Base-by-base conservation (phyloP, 495 filamentous ascomycete genomes). In the Zalerion maritima region DNA sequence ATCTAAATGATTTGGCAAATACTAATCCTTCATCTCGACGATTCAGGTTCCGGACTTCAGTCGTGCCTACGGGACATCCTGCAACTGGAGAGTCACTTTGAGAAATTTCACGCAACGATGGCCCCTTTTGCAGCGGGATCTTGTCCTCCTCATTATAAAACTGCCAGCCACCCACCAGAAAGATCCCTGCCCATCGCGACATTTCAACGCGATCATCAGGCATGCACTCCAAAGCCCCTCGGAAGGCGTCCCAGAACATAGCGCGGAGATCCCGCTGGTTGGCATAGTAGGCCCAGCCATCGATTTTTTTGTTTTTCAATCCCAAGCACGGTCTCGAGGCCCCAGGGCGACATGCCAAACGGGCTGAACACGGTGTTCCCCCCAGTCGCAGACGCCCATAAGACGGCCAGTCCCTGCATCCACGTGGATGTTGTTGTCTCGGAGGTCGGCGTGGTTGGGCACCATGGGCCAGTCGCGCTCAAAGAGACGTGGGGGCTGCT, bases 351-450 rank as follows among this genome's bases (percentile, higher is more conserved):
- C 26, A 29, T 28, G 11, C 32, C 32, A 29, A 35, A 35, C 1
- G 32, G 32, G 14, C 18, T n/a, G 7, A 35, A 10, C 12, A 22
- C 18, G 4, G 32, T 14, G 10, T n/a, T 17, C 25, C 17, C n/a
- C 2, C 32, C 25, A 35, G 32, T 35, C 32, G 9, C 17, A 21
- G 19, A 35, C 14, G n/a, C 32, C 32, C 9, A 7, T 8, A 9
- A 35, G 12, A 11, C 3, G 3, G 11, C 32, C 32, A 4, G 18
- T 35, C 7, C 13, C 6, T n/a, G 24, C 13, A 8, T 35, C 25
- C 3, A 35, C 32, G 13, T 35, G 32, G 26, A 35, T 35, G 19
- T 35, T 35, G 12, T 29, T 35, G 25, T 35, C 32, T 3, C 28
- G 18, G 9, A 35, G 32, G 10, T 35, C 32, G 7, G 9, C 13